Base-by-base conservation (phyloP, 2,329 filamentous ascomycete species). In the Clonostachys rosea region DNA sequence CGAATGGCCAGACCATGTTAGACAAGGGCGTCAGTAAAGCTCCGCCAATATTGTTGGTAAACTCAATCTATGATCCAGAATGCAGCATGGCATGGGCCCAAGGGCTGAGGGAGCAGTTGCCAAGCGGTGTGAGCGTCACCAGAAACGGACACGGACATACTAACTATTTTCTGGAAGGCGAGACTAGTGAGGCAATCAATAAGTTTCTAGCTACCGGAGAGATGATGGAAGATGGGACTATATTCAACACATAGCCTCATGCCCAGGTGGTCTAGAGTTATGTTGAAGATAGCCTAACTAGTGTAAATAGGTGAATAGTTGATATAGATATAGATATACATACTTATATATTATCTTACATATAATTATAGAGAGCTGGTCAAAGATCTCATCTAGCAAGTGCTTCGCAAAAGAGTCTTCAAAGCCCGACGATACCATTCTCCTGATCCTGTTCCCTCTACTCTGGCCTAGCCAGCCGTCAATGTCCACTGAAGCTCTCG, bases 81-180 rank as follows among this genome's bases (percentile, higher is more conserved):
- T 49, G 47, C 2, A 57, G 55, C 12, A 14, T 56, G 5, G 47
- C 47, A 2, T 57, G 55, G 51, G 50, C 56, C 2, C 49, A 56
- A 5, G 50, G 52, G 1, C 48, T 58, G 3, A 49, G 50, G 9
- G 49, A 54, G 39, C 55, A 59, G 40, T 30, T 59, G 42, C 46
- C 49, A 7, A 48, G 10, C 5, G 37, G 56, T 2, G 53, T 59
- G 10, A 57, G 51, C n/a, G 49, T 59, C 6, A 56, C 48, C 3
- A 51, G 56, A 33, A 54, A 58, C 30, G 57, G 56, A 3, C 17
- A 48, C 18, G 57, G 57, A 5, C 57, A 59, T 11, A 59, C 56
- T 4, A 58, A 50, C 24, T 50, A 57, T 9, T 50, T 46, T 5
- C 35, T 55, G 0, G 14, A 37, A 2, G 57, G 56, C 0, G 52